Base-by-base conservation (phyloP, 2,329 filamentous ascomycete genomes). In the Pezicula carpinea region DNA sequence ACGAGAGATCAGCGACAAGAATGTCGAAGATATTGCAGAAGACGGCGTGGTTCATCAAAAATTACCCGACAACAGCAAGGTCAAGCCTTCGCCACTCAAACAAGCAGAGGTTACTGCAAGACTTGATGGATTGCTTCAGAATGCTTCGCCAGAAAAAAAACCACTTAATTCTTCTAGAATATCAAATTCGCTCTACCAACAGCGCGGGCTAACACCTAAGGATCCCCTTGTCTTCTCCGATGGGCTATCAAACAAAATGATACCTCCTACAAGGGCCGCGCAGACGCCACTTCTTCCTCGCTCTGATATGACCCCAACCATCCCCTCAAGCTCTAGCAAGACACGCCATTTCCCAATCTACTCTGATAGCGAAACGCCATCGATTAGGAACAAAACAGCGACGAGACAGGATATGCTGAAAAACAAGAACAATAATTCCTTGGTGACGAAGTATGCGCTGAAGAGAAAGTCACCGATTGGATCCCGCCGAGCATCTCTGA, bases 101-200 rank as follows among this genome's bases (percentile, higher is more conserved):
- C 33, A 31, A 23, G 13, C n/a, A 33, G 29, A 36, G 18, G n/a
- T 14, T 29, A 23, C 21, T 38, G 44, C 41, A 14, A 45, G 35
- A 1, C 47, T 63, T n/a, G 35, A 34, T 18, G 34, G 50, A 7
- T 35, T 62, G 13, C 49, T 63, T 11, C 39, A 53, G 15, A 51
- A 49, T 4, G 54, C 58, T 15, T 57, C 56, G 48, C 59, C 58
- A n/a, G 22, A 41, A 8, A 59, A 50, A 36, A 35, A 46, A 14
- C 29, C 49, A 4, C 47, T 60, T 5, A 50, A 43, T 40, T 32
- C 48, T 13, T n/a, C 31, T 22, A 26, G 17, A 38, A 18, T 19
- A 19, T 7, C 15, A 7, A 21, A 11, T 11, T 10, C 15, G 6
- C 14, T 21, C 11, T 14, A 38, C 7, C 35, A 38, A 21, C 17